phyloP scores from a whole-genome alignment of 805 yeast species.

The Saccharomycodes ludwigii region DNA sequence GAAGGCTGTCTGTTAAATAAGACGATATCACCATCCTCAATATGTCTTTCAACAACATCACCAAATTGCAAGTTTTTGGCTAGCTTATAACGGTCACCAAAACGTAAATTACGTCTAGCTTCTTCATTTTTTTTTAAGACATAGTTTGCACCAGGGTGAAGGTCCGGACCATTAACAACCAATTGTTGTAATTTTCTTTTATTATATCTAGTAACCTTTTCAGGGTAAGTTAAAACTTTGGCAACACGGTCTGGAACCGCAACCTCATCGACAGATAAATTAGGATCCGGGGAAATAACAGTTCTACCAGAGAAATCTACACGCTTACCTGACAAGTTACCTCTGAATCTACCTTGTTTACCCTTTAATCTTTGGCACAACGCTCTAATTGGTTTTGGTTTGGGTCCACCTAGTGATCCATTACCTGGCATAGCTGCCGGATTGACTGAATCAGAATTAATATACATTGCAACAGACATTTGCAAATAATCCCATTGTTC shows the following conservation, averaged over 20 bases:
- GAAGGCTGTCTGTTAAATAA: slow-evolving; percentile 97
- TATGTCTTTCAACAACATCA: slow-evolving; percentile 90
- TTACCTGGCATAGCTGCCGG: slow-evolving; percentile 67
- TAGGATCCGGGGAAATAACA: slow-evolving; percentile 97
- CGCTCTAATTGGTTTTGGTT: slow-evolving; percentile 75
- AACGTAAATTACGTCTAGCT: slow-evolving; percentile 77
- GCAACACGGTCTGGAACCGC: slow-evolving; percentile 98
- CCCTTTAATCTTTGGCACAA: slow-evolving; percentile 96
- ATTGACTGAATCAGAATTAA: slow-evolving; percentile 86
- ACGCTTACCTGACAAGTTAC: slow-evolving; percentile 94
- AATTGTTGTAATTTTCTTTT: slow-evolving; percentile 61
- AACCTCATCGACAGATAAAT: slow-evolving; percentile 86
- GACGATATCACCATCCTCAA: slow-evolving; percentile 95
- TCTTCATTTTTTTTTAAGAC: slow-evolving; percentile 70
- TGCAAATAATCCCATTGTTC: slow-evolving; percentile 99
- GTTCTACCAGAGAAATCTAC: slow-evolving; percentile 98
- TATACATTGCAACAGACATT: slow-evolving; percentile 91
- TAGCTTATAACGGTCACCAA: slow-evolving; percentile 69
- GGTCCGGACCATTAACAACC: slow-evolving; percentile 72
- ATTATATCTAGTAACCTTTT: slow-evolving; percentile 82
- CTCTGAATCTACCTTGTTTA: slow-evolving; percentile 97
- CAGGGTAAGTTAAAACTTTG: slow-evolving; percentile 91
- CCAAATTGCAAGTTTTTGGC: slow-evolving; percentile 74
- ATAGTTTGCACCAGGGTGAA: slow-evolving; percentile 96
- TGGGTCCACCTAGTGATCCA: slow-evolving; percentile 35